Conservation (phyloP, 164 flowering plant species). For the Kingdonia uniflora region DNA sequence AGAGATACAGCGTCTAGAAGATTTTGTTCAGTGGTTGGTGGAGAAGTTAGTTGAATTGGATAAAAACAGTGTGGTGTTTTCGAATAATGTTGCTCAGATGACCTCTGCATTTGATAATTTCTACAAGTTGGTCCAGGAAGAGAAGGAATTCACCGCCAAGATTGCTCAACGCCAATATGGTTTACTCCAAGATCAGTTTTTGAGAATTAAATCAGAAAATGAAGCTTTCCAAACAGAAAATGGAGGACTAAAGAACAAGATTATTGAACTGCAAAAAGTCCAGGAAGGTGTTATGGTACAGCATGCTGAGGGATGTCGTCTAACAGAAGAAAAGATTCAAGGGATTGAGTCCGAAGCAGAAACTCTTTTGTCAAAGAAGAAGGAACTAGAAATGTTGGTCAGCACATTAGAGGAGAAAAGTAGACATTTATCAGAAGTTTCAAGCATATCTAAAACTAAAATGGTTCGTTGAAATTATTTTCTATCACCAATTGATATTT, state of each 20-base stretch:
- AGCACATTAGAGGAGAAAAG: conserved; percentile 45
- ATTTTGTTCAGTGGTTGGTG: conserved; percentile 25
- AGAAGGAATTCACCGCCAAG: conserved; percentile 41
- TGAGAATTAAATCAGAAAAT: conserved; percentile 42
- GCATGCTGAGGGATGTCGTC: conserved; percentile 65
- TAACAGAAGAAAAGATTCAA: conserved; percentile 55
- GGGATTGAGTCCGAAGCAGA: conserved; percentile 55
- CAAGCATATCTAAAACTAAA: conserved; percentile 45
- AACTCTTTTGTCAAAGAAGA: conserved; percentile 42
- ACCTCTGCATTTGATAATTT: conserved; percentile 32
- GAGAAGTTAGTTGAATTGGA: conserved; percentile 51
- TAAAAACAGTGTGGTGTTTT: conserved; percentile 30
- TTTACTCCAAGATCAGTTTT: too few relatives aligned
- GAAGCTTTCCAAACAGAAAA: too few relatives aligned
- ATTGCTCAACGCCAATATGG: conserved; percentile 31
- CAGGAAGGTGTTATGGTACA: conserved; percentile 54
- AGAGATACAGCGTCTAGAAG: conserved; percentile 47
- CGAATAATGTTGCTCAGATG: conserved; percentile 44
- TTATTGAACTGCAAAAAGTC: too few relatives aligned
- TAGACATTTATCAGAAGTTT: conserved; percentile 30
- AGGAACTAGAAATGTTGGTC: conserved; percentile 40
- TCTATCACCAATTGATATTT: neutral
- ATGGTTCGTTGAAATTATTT: conserved; percentile 35
- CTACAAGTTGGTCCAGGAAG: conserved; percentile 44
- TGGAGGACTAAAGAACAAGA: too few relatives aligned